phyloP scores from a whole-genome alignment of 1,139 yeast genomes.

The Torulaspora pretoriensis region DNA sequence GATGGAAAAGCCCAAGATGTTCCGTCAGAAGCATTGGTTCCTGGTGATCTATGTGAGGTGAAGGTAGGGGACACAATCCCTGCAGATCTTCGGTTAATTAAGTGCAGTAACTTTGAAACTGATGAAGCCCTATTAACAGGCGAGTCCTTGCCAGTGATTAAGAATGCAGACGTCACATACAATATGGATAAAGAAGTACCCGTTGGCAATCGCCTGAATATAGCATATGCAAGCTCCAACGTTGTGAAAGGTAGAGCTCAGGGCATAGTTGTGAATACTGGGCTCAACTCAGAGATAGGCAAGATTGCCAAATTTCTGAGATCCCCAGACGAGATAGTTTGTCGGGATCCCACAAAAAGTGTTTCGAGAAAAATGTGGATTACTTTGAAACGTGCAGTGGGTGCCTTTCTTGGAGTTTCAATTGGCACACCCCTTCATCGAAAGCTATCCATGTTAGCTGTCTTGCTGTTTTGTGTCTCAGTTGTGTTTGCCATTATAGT shows the following conservation, averaged over 20 bases:
- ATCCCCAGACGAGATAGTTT: slow-evolving; percentile 75
- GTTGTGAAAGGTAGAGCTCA: slow-evolving; percentile 92
- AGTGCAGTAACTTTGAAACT: slow-evolving; percentile 70
- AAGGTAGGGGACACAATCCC: slow-evolving; percentile 93
- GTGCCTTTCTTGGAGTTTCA: slow-evolving; percentile 67
- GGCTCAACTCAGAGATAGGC: slow-evolving; percentile 86
- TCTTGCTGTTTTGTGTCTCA: slow-evolving; percentile 75
- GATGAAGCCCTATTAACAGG: slow-evolving; percentile 96
- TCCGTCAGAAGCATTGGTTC: slow-evolving; percentile 82
- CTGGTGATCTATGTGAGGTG: slow-evolving; percentile 89
- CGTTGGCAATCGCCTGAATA: slow-evolving; percentile 63
- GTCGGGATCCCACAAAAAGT: slow-evolving; percentile 46
- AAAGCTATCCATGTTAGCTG: slow-evolving; percentile 92
- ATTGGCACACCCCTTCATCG: slow-evolving; percentile 90
- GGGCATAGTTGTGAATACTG: slow-evolving; percentile 89
- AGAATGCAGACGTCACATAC: slow-evolving; percentile 43
- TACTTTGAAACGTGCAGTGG: slow-evolving; percentile 50
- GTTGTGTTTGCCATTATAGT: slow-evolving; percentile 85
- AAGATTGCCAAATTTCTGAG: slow-evolving; percentile 87
- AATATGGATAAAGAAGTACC: slow-evolving; percentile 41
- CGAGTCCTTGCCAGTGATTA: slow-evolving; percentile 81
- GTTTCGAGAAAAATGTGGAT: slow-evolving; percentile 32
- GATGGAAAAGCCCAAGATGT: slow-evolving; percentile 68
- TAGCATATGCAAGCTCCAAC: slow-evolving; percentile 93
- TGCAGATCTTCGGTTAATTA: slow-evolving; percentile 80